Conservation (phyloP, 2,329 filamentous ascomycete species). For the Alternaria gansuensis region DNA sequence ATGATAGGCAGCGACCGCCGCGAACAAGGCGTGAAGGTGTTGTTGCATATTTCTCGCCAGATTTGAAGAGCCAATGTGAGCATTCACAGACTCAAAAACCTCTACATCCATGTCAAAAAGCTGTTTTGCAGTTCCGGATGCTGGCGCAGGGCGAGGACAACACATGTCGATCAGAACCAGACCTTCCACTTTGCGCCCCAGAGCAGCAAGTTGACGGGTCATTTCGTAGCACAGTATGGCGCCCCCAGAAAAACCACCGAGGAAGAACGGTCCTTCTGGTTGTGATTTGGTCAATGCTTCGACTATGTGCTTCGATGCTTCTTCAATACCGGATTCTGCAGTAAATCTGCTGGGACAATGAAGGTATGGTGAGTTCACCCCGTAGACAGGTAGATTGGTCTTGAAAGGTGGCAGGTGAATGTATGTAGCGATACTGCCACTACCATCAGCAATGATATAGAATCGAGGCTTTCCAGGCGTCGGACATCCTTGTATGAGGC, state of each 20-base stretch:
- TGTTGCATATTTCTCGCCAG: background rate
- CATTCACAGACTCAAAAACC: no score
- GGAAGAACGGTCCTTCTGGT: background rate
- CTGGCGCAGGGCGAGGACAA: background rate
- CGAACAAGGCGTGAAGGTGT: background rate
- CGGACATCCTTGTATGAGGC: background rate
- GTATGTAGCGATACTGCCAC: background rate
- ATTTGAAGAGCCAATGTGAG: no score
- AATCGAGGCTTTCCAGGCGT: background rate
- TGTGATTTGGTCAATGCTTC: background rate
- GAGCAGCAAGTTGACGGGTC: background rate
- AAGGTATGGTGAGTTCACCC: background rate
- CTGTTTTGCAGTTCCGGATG: no score
- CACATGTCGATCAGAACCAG: background rate
- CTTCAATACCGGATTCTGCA: background rate
- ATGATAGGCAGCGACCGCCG: background rate
- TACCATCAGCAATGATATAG: background rate
- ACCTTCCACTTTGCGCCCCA: background rate
- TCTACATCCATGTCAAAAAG: no score
- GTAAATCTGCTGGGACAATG: background rate
- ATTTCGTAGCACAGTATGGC: background rate
- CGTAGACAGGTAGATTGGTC: background rate
- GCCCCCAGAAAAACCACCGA: background rate
- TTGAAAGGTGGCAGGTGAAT: background rate
- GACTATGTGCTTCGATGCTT: background rate